Conservation (phyloP, 495 filamentous ascomycete species). For the Parmelia sp. region DNA sequence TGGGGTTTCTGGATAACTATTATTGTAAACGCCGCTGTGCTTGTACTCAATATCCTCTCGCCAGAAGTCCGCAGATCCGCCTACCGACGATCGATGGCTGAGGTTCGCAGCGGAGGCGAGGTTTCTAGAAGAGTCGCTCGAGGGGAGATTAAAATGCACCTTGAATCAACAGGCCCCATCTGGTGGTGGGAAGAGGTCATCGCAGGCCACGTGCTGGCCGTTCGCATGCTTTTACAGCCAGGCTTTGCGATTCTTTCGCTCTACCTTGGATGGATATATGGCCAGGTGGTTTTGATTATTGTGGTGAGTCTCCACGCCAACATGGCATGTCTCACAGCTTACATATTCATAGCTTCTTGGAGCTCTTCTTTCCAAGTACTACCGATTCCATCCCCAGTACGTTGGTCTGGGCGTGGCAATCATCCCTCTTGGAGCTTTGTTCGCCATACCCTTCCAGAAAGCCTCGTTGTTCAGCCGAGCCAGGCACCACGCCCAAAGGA, state of each 20-base stretch:
- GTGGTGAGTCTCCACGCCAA: slow-evolving; percentile 35
- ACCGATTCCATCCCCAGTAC: slow-evolving; percentile 52
- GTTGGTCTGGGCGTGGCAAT: slow-evolving; percentile 58
- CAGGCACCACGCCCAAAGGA: slow-evolving; percentile 47
- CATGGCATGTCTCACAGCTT: background rate
- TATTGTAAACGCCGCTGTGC: slow-evolving; percentile 51
- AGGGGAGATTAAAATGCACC: slow-evolving; percentile 70
- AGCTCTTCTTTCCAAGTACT: slow-evolving; percentile 56
- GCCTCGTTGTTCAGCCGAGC: slow-evolving; percentile 59
- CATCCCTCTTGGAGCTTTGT: slow-evolving; percentile 57
- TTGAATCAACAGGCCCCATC: slow-evolving; percentile 56
- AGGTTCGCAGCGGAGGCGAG: slow-evolving; percentile 49
- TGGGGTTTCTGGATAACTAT: slow-evolving; percentile 73
- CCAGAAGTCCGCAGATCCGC: slow-evolving; percentile 60
- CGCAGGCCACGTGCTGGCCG: slow-evolving; percentile 58
- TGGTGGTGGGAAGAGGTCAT: slow-evolving; percentile 71
- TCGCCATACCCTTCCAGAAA: slow-evolving; percentile 65
- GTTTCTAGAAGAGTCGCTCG: slow-evolving; percentile 55
- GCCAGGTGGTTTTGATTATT: slow-evolving; percentile 62
- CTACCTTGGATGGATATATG: slow-evolving; percentile 73
- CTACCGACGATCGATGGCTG: slow-evolving; percentile 58
- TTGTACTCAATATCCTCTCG: slow-evolving; percentile 58
- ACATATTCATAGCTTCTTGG: slow-evolving; percentile 50
- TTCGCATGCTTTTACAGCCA: slow-evolving; percentile 61
- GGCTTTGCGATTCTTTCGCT: slow-evolving; percentile 65